Evolutionary conservation across 2,329 filamentous ascomycete species (phyloP), one percentile per base, ranked within the genome.

Genomic region (Boeremia lycopersici): DNA sequence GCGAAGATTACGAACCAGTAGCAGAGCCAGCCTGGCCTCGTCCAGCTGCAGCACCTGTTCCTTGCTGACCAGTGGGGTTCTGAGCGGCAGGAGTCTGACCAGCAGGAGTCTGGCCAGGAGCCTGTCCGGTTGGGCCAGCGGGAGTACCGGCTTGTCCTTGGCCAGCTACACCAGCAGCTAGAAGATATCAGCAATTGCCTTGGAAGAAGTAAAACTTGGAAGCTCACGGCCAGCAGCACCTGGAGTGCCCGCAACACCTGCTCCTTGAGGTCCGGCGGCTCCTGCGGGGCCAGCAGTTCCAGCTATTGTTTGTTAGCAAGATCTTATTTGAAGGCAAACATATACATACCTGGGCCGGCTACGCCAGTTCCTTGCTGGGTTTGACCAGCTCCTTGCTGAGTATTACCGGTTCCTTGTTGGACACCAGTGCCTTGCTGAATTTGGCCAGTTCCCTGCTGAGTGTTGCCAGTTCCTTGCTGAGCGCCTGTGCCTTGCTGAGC

Each of bases 191-290:
- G 48, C 33, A 12, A 13, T 19, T 2, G 33, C 26, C 39, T 17
- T 25, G n/a, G 23, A 12, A 17, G 36, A 29, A 12, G 31, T 28
- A 3, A 29, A 43, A 25, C 26, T 23, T 23, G 7, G 9, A 23
- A 33, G 31, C 48, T 50, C 31, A 50, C 40, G 38, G 13, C 39
- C 48, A 33, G 40, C 31, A 5, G 31, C 33, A 15, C 48, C 28
- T 12, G 31, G 35, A 3, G 35, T 48, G 13, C 38, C 38, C 9
- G 42, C 26, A 26, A 30, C 42, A n/a, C 42, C 42, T 10, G 42
- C 26, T 2, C 42, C 30, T 12, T 33, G 30, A 15, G 29, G 10
- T 29, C 39, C 39, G 19, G 19, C 19, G 25, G 38, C 33, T 4
- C 41, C 36, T 40, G 45, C 23, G 1, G 26, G 17, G 31, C 48